phyloP scores from a whole-genome alignment of 179 eudicot genomes.

The Spergularia azorica region DNA sequence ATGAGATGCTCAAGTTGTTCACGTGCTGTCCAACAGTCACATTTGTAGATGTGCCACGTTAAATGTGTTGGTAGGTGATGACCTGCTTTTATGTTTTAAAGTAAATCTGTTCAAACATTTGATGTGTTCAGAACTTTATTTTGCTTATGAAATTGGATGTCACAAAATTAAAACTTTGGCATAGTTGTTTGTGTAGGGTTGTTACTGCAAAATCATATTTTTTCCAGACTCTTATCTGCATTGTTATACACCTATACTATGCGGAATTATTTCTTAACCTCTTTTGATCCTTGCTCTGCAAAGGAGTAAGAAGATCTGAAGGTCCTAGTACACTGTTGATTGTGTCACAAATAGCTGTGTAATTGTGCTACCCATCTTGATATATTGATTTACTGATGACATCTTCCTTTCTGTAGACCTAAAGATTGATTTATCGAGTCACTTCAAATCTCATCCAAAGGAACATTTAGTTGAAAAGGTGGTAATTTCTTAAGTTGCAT shows the following conservation, averaged over 20 bases:
- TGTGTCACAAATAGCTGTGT: background rate
- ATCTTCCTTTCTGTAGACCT: conserved; percentile 40
- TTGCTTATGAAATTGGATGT: background rate
- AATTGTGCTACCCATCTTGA: background rate
- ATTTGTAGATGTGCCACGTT: background rate
- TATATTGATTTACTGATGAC: background rate
- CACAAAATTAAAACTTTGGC: no score
- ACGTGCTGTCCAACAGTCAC: background rate
- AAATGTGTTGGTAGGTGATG: no score
- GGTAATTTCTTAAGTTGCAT: no score
- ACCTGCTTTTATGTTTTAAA: no score
- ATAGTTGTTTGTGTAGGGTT: no score
- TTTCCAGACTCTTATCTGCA: background rate
- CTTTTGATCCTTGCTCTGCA: background rate
- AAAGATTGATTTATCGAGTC: conserved; percentile 35
- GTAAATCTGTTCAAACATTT: no score
- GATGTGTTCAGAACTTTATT: background rate
- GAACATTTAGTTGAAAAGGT: conserved; percentile 24
- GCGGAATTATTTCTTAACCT: background rate
- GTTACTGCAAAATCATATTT: no score
- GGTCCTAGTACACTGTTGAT: background rate
- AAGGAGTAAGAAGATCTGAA: conserved; percentile 12
- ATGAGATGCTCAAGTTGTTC: background rate
- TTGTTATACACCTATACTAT: background rate
- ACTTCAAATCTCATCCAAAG: conserved; percentile 57